Evolutionary conservation across 2,329 filamentous ascomycete species (phyloP), one percentile per base, ranked within the genome.

Genomic region (Blastomyces gilchristii): DNA sequence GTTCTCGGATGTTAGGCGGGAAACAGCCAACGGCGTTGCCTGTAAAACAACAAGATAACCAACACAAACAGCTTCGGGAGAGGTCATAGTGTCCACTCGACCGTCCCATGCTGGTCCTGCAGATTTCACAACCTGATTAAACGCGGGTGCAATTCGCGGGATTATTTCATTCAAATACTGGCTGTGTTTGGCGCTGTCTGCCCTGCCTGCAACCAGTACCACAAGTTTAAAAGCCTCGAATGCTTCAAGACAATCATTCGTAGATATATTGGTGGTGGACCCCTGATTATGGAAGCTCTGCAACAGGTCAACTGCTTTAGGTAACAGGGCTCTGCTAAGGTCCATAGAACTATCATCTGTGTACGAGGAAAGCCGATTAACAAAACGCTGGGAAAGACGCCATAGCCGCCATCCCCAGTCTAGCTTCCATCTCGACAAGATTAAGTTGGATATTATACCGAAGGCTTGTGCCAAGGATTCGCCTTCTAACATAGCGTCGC

Each of bases 331-430:
- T 22, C 63, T 63, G 54, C 69, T 63, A 22, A 68, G 49, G 63
- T 67, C 62, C 41, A 63, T 66, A 9, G 74, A 65, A 14, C 59
- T 49, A 59, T 65, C 65, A 52, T 69, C 67, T 11, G 66, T 60
- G 3, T 66, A 67, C 49, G 71, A 68, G 12, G 70, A 41, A 22
- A 68, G 70, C 25, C 73, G 72, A 28, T 72, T 69, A 7, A 75
- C 54, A 18, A 77, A 62, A 64, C 73, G 74, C 53, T 71, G 70
- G 54, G 70, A 63, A 43, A 77, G 67, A 61, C 74, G 71, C 76
- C 76, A 78, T 57, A 78, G 59, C 25, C 76, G 73, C 76, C 76
- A 78, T 62, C 71, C 69, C 76, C 76, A 78, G 63, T 72, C 71
- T 28, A 72, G 57, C 28, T 62, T 62, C 54, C 72, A 68, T 62